phyloP scores from a whole-genome alignment of 2,329 filamentous ascomycete species.

The Colletotrichum siamense region DNA sequence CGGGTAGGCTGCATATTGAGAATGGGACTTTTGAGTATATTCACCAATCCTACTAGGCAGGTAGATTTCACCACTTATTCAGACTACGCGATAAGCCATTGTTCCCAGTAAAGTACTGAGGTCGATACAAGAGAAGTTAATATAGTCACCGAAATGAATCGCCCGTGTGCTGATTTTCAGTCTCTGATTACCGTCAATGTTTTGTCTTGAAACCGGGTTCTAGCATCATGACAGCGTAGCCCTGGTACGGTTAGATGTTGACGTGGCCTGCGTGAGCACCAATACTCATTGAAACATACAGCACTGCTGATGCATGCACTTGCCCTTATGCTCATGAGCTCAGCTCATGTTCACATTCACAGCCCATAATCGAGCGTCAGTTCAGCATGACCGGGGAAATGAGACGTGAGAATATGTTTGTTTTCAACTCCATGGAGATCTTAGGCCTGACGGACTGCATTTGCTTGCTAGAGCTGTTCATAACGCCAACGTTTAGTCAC shows the following conservation, averaged over 20 bases:
- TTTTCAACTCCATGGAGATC: too few relatives aligned
- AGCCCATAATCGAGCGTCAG: background rate
- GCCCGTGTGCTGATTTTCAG: background rate
- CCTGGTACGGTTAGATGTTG: background rate
- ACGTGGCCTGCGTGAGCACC: background rate
- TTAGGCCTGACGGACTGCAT: too few relatives aligned
- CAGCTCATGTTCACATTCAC: background rate
- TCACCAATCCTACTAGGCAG: fast-evolving
- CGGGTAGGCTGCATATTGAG: background rate
- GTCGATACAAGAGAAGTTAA: fast-evolving
- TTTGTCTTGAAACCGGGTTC: background rate
- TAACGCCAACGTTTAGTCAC: fast-evolving
- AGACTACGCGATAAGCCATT: fast-evolving
- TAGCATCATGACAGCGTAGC: background rate
- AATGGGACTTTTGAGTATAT: background rate
- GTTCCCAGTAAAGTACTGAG: fast-evolving
- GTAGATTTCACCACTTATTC: background rate
- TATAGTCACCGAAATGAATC: background rate
- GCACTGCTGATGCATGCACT: background rate
- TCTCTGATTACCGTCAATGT: background rate
- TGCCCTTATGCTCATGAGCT: background rate
- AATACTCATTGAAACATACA: background rate
- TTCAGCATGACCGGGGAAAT: fast-evolving
- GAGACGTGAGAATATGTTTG: background rate
- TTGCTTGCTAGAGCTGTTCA: background rate